Conservation (phyloP, 306 rosid genomes). For the Quercus mongolica region DNA sequence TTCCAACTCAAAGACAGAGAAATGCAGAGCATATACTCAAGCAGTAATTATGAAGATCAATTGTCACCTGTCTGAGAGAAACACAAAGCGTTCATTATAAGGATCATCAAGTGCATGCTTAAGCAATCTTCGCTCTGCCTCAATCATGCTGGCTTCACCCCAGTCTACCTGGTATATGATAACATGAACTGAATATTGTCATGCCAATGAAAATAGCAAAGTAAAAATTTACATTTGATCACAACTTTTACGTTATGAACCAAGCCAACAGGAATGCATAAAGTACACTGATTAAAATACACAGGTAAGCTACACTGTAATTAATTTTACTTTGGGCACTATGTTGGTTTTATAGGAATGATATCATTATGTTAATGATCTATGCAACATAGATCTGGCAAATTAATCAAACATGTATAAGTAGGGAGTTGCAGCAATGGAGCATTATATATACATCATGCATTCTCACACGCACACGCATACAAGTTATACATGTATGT, state of each 20-base stretch:
- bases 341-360: not conserved
- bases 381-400: not conserved
- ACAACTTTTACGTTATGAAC: not conserved
- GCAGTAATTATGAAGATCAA: slow-evolving; percentile 30
- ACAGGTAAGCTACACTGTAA: not conserved
- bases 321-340: not conserved
- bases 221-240: not conserved
- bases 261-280: not conserved
- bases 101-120: slow-evolving; percentile 81
- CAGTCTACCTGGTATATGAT: slow-evolving; percentile 82
- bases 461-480: not conserved
- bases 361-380: not conserved
- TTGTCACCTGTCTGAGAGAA: slow-evolving; percentile 96
- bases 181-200: slow-evolving; percentile 23
- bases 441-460: too few species aligned
- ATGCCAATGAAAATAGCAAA: slow-evolving; percentile 12
- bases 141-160: slow-evolving; percentile 97
- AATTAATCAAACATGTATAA: not conserved
- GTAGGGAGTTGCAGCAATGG: too few species aligned
- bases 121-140: slow-evolving; percentile 88
- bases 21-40: slow-evolving; percentile 11
- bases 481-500: too few species aligned
- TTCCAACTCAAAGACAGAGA: not conserved
- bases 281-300: slow-evolving; percentile 8
- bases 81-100: slow-evolving; percentile 84